phyloP scores from a whole-genome alignment of 345 rosid species.

The Corchorus olitorius region DNA sequence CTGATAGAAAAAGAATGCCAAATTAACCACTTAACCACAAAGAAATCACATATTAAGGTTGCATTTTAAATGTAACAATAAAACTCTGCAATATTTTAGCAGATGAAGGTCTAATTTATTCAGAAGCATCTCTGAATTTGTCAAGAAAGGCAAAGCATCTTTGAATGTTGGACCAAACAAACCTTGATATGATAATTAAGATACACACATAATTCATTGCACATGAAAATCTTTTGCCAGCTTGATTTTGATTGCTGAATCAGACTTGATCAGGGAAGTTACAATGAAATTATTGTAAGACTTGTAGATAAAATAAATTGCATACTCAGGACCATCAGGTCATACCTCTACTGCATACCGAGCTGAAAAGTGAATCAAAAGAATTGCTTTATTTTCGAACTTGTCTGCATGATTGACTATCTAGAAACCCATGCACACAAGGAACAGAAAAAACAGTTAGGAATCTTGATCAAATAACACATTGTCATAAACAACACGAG shows the following conservation, averaged over 20 bases:
- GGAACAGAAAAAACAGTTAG: constrained; percentile 10
- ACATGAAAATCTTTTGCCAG: neutral
- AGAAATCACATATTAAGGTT: neutral
- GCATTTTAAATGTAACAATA: neutral
- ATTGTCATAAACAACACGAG: constrained; percentile 5
- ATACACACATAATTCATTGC: neutral
- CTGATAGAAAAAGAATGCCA: constrained; percentile 37
- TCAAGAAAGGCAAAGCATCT: neutral
- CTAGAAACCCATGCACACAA: constrained; percentile 39
- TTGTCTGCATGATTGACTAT: constrained; percentile 64
- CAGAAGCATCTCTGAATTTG: neutral
- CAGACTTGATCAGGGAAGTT: neutral
- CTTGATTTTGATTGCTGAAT: neutral
- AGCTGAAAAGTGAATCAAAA: constrained; percentile 93
- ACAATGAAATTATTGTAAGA: neutral
- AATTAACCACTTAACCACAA: constrained; percentile 13
- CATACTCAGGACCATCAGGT: constrained; percentile 16
- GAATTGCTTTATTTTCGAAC: constrained; percentile 79
- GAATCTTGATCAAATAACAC: constrained; percentile 5
- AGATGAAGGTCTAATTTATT: neutral
- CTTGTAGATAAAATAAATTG: neutral
- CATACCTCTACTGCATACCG: constrained; percentile 72
- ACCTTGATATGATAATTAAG: neutral
- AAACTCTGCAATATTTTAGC: neutral
- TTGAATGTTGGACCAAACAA: constrained; percentile 7